Percentiles rank a stretch among this genome's conserved stretches.
Evolutionary conservation across 2,329 filamentous ascomycete species (phyloP).

Genomic region (Sporothrix curviconia): DNA sequence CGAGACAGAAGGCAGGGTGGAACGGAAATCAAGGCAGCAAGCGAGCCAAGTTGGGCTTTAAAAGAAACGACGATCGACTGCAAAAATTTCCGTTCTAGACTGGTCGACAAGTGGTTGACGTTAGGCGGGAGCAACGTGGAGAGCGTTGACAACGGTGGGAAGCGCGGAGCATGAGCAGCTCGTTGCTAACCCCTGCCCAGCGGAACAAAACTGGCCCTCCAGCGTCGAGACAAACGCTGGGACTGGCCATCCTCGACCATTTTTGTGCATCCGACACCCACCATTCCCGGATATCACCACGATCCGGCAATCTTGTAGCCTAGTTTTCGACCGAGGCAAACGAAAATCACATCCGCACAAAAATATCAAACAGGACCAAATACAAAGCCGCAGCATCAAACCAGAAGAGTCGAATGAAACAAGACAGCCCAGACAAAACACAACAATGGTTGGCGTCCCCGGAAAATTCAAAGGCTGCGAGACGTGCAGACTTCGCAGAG

Average conservation of each 20-base stretch:
- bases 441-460: constrained; percentile 52
- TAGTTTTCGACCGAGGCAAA: too few relatives aligned
- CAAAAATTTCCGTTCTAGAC: constrained; percentile 2
- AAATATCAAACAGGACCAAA: neutral
- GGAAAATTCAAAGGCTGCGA: constrained; percentile 61
- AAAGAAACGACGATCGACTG: constrained; percentile 1
- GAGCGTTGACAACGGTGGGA: neutral
- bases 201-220: too few relatives aligned
- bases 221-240: too few relatives aligned
- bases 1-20: neutral
- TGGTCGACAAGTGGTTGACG: neutral
- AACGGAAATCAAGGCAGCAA: neutral
- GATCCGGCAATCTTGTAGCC: too few relatives aligned
- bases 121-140: neutral
- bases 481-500: constrained; percentile 52
- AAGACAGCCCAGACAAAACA: neutral
- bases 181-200: too few relatives aligned
- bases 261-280: too few relatives aligned
- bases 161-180: too few relatives aligned
- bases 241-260: too few relatives aligned
- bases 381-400: neutral
- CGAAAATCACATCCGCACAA: too few relatives aligned
- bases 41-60: neutral
- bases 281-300: too few relatives aligned
- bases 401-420: neutral